Conservation (phyloP, 257 asterid genomes). For the Voacanga thouarsii region DNA sequence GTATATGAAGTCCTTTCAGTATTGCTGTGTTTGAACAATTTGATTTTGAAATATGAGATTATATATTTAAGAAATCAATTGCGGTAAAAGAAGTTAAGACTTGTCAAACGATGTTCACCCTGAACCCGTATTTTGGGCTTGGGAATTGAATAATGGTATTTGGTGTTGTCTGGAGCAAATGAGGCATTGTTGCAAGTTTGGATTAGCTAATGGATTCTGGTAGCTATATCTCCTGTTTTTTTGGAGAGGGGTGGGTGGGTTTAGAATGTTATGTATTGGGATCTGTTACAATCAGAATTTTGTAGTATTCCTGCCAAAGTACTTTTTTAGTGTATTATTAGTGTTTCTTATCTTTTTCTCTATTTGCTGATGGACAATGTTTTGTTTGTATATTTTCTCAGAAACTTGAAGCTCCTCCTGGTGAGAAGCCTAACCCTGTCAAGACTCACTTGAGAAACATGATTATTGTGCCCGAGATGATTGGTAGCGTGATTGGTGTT, state of each 20-base stretch:
- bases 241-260: neutral
- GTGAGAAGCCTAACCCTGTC: constrained; percentile 77
- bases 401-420: constrained; percentile 80
- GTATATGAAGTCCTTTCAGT: no score
- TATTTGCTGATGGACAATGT: neutral
- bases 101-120: no score
- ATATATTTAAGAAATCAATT: neutral
- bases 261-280: neutral
- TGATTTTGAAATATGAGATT: neutral
- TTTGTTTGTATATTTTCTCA: constrained; percentile 14
- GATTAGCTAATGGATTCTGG: neutral
- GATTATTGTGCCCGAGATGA: constrained; percentile 89
- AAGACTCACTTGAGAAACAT: constrained; percentile 79
- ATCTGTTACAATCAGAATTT: neutral
- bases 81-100: neutral
- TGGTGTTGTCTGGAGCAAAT: neutral
- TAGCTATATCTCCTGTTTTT: neutral
- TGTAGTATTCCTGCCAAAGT: neutral
- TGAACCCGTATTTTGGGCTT: neutral
- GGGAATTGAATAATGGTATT: neutral
- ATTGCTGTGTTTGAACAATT: neutral
- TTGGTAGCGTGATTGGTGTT: constrained; percentile 78
- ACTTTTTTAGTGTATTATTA: no score
- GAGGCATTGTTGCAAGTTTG: no score
- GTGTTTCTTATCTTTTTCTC: neutral